Evolutionary conservation across 768 basidiomycete species (phyloP).

Genomic region (Pleurotus eryngii): DNA sequence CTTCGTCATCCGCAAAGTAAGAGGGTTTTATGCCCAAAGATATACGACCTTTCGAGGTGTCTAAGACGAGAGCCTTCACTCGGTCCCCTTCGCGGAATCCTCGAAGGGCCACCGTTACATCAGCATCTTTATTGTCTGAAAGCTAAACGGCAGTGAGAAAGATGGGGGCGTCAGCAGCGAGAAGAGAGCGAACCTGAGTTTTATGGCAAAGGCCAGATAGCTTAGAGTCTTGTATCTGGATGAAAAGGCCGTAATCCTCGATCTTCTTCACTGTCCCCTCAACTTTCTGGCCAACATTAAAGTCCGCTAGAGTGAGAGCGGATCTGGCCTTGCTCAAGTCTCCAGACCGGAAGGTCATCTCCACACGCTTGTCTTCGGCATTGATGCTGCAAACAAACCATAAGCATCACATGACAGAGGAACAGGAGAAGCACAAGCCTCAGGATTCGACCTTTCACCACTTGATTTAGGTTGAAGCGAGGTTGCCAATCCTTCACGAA

Average conservation of each 20-base stretch:
- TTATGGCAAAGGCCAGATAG: slow-evolving; percentile 92
- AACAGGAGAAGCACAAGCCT: slow-evolving; percentile 42
- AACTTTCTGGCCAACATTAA: slow-evolving; percentile 78
- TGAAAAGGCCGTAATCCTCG: slow-evolving; percentile 90
- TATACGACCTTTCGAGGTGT: slow-evolving; percentile 71
- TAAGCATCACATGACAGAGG: not conserved
- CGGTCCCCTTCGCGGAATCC: slow-evolving; percentile 85
- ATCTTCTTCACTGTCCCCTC: slow-evolving; percentile 75
- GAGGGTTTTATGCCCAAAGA: slow-evolving; percentile 91
- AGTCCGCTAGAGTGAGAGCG: slow-evolving; percentile 47
- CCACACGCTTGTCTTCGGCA: slow-evolving; percentile 70
- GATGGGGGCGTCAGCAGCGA: not conserved
- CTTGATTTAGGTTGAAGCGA: slow-evolving; percentile 72
- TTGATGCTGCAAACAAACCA: slow-evolving; percentile 53
- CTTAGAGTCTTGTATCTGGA: slow-evolving; percentile 82
- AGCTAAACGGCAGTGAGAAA: slow-evolving; percentile 45
- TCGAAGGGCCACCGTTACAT: slow-evolving; percentile 71
- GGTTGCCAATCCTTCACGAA: slow-evolving; percentile 96
- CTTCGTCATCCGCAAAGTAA: slow-evolving; percentile 70
- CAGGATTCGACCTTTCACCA: slow-evolving; percentile 84
- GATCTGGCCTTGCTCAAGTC: slow-evolving; percentile 39
- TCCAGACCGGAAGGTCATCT: slow-evolving; percentile 83
- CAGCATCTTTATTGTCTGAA: slow-evolving; percentile 82
- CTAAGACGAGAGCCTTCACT: slow-evolving; percentile 75
- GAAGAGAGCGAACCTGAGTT: slow-evolving; percentile 59